Percentiles rank a stretch among this genome's conserved stretches.
Conservation (phyloP, 371 early-diverging fungal genomes). For the Mucor saturninus region DNA sequence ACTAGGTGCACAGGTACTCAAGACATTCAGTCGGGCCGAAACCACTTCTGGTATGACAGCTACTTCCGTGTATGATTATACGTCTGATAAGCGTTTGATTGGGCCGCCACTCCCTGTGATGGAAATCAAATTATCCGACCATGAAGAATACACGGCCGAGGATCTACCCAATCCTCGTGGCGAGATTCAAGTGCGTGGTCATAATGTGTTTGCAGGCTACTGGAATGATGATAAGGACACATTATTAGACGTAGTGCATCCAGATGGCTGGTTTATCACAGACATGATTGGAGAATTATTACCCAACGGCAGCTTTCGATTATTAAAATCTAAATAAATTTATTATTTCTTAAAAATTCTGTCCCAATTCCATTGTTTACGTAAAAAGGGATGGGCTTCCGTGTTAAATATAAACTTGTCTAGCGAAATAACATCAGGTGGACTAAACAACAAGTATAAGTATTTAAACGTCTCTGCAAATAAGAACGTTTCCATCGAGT, state of each 20-base stretch:
- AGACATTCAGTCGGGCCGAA: slow-evolving; percentile 59
- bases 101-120: slow-evolving; percentile 68
- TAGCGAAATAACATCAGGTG: slow-evolving; percentile 60
- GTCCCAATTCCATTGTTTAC: slow-evolving; percentile 33
- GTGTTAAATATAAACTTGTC: slow-evolving; percentile 77
- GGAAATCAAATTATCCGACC: slow-evolving; percentile 82
- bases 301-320: slow-evolving; percentile 52
- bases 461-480: slow-evolving; percentile 90
- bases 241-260: slow-evolving; percentile 43
- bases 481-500: slow-evolving; percentile 73
- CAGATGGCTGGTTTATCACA: slow-evolving; percentile 81
- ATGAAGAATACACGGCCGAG: slow-evolving; percentile 55
- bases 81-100: slow-evolving; percentile 28
- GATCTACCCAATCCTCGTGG: slow-evolving; percentile 79
- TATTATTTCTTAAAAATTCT: slow-evolving; percentile 8
- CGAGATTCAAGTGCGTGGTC: slow-evolving; percentile 48
- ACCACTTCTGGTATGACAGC: slow-evolving; percentile 50
- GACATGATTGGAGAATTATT: slow-evolving; percentile 74
- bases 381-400: slow-evolving; percentile 67
- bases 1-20: slow-evolving; percentile 46
- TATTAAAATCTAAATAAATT: slow-evolving; percentile 4
- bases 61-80: slow-evolving; percentile 50
- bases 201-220: slow-evolving; percentile 36
- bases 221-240: slow-evolving; percentile 60
- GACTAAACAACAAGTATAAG: slow-evolving; percentile 79